Conservation (phyloP, 768 basidiomycete genomes). For the Collybiopsis luxurians region DNA sequence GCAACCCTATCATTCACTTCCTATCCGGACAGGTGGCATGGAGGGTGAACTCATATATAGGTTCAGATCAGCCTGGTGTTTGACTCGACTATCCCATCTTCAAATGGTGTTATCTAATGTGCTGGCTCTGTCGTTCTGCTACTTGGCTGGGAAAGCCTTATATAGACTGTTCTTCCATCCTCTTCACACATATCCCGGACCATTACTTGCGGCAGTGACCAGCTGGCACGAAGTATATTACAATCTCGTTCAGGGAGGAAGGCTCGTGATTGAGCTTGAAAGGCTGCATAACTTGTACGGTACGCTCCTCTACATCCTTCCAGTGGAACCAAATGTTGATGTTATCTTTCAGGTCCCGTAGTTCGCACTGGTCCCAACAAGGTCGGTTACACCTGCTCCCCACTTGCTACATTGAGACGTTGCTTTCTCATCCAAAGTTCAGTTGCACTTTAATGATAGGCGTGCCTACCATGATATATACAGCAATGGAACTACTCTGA, state of each 20-base stretch:
- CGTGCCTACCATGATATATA: not conserved
- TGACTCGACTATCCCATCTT: too few species aligned
- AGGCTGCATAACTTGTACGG: not conserved
- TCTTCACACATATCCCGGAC: not conserved
- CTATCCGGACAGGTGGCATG: too few species aligned
- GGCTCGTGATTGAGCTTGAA: not conserved
- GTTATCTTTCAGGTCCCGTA: not conserved
- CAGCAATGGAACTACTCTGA: not conserved
- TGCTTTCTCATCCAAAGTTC: not conserved
- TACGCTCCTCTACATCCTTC: not conserved
- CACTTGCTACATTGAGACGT: not conserved
- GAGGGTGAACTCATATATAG: too few species aligned
- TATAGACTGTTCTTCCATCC: not conserved
- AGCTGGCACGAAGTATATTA: not conserved
- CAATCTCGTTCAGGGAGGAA: not conserved
- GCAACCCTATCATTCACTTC: too few species aligned
- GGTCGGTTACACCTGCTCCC: too few species aligned
- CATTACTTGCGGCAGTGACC: not conserved
- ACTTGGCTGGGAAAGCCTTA: too few species aligned
- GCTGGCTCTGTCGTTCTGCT: too few species aligned
- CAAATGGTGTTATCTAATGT: too few species aligned
- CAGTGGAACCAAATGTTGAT: not conserved
- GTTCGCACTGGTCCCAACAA: not conserved
- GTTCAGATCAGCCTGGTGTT: too few species aligned
- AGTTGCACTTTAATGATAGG: not conserved